Conservation (phyloP, 805 yeast species). For the Metschnikowia bowlesiae region DNA sequence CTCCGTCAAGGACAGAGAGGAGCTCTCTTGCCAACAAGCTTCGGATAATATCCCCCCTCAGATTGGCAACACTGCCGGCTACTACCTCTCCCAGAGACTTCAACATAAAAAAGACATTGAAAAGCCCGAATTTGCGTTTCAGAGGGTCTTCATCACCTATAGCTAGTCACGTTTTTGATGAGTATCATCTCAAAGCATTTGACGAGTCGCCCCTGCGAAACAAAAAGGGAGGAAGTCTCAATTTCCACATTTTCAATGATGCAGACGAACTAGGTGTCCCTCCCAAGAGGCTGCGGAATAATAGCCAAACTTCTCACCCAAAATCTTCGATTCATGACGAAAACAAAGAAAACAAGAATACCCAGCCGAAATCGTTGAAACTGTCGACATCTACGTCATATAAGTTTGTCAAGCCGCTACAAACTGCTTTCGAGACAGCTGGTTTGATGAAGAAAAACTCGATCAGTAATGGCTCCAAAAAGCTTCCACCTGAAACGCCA, state of each 20-base stretch:
- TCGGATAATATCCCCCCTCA: conserved; percentile 31
- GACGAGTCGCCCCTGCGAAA: conserved; percentile 18
- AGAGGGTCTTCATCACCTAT: conserved; percentile 17
- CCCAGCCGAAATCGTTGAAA: neutral
- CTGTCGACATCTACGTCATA: conserved; percentile 34
- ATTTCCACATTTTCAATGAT: conserved; percentile 14
- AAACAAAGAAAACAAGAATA: conserved; percentile 32
- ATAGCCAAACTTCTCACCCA: conserved; percentile 1
- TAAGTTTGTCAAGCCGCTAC: conserved; percentile 75
- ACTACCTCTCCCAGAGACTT: conserved; percentile 14
- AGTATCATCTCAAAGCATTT: conserved; percentile 5
- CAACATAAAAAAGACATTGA: conserved; percentile 9
- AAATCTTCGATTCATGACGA: conserved; percentile 15
- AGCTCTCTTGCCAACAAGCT: conserved; percentile 27
- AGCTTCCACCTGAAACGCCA: conserved; percentile 43
- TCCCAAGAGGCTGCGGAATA: conserved; percentile 5
- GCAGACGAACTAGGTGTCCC: conserved; percentile 4
- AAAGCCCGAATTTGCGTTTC: conserved; percentile 15
- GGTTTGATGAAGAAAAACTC: conserved; percentile 59
- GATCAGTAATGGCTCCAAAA: conserved; percentile 18
- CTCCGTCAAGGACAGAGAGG: conserved; percentile 10
- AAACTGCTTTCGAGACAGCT: conserved; percentile 73
- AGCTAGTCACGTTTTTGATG: conserved; percentile 11
- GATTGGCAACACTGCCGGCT: conserved; percentile 9
- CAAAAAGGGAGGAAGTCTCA: conserved; percentile 8